A percentile compares a stretch with the other conserved stretches of the same genome.
Evolutionary conservation across 2,329 filamentous ascomycete species (phyloP).

Genomic region (Penicillium capsulatum): DNA sequence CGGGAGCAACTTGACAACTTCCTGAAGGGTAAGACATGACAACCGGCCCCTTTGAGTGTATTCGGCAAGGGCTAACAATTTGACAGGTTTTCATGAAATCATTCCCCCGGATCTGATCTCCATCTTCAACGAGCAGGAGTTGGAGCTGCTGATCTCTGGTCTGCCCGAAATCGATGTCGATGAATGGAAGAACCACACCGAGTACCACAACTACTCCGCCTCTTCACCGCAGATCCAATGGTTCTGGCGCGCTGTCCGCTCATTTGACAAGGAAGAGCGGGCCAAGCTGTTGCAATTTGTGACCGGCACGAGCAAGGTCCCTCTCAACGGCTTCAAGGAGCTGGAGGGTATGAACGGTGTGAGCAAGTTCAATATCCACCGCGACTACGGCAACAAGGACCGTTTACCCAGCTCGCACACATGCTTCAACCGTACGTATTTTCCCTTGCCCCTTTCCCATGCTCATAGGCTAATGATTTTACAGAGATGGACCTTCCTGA

Average conservation of each 20-base stretch:
- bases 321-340: constrained; percentile 97
- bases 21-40: constrained; percentile 57
- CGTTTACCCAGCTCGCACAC: constrained; percentile 94
- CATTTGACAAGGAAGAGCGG: constrained; percentile 97
- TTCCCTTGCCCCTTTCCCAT: neutral
- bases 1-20: constrained; percentile 93
- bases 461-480: constrained; percentile 32
- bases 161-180: constrained; percentile 96
- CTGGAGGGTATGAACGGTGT: constrained; percentile 99
- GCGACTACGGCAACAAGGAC: constrained; percentile 95
- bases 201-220: constrained; percentile 95
- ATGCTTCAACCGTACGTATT: constrained; percentile 93
- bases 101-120: constrained; percentile 89
- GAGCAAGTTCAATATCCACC: constrained; percentile 97
- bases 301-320: constrained; percentile 96
- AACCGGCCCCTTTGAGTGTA: constrained; percentile 43
- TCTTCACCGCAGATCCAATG: constrained; percentile 96
- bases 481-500: constrained; percentile 95
- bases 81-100: constrained; percentile 77
- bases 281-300: constrained; percentile 97
- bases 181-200: constrained; percentile 98
- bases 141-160: constrained; percentile 93
- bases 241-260: constrained; percentile 98
- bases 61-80: too few relatives aligned
- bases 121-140: constrained; percentile 97